Conservation (phyloP, 1,284 basidiomycete genomes). For the Trichosporon ovoides region DNA sequence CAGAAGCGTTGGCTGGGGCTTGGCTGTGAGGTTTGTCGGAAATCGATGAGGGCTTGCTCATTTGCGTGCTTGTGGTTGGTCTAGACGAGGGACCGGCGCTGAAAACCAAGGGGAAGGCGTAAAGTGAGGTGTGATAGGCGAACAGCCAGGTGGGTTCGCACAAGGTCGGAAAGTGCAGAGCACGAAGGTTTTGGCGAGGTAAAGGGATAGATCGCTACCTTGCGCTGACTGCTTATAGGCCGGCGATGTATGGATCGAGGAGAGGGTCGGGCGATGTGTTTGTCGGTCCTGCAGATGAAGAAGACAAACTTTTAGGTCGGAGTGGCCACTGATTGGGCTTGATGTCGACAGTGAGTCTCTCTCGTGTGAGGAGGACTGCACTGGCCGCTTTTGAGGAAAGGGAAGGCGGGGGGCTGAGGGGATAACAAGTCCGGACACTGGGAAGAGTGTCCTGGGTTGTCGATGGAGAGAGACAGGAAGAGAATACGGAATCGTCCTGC, state of each 20-base stretch:
- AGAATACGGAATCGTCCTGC: background rate
- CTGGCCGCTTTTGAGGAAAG: conserved; percentile 1
- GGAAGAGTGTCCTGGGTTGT: conserved; percentile 8
- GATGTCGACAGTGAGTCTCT: background rate
- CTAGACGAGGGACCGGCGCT: background rate
- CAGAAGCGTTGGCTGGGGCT: conserved; percentile 26
- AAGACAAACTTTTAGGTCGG: conserved; percentile 9
- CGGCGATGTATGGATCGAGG: background rate
- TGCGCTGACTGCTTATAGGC: background rate
- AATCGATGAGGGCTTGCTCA: conserved; percentile 34
- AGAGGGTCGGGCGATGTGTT: background rate
- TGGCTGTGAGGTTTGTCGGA: conserved; percentile 22
- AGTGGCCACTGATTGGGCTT: background rate
- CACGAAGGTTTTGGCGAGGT: too few species aligned
- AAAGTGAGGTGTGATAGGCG: background rate
- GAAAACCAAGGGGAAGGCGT: background rate
- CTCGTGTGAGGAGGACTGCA: background rate
- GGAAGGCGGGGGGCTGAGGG: background rate
- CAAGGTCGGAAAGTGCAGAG: too few species aligned
- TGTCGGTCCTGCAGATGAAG: conserved; percentile 5
- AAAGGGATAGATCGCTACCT: background rate
- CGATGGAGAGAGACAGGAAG: conserved; percentile 2
- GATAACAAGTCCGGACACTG: conserved; percentile 8
- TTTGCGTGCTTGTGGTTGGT: conserved; percentile 23
- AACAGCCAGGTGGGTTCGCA: background rate